Evolutionary conservation across 73 alveolate genomes (phyloP).

Genomic region (Paramecium pentaurelia): DNA sequence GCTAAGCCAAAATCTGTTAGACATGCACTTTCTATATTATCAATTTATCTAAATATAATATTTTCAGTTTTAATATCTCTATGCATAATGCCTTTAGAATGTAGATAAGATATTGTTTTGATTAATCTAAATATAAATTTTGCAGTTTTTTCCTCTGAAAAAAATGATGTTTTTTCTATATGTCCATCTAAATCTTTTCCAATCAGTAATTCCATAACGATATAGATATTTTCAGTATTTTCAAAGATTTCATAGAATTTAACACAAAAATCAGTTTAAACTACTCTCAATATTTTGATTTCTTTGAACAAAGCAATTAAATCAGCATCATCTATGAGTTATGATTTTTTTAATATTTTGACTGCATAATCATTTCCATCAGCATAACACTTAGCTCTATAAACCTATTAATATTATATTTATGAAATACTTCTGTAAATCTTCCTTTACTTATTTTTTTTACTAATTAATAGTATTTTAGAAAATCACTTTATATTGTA

Average conservation of each 20-base stretch:
- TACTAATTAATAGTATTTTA: background rate
- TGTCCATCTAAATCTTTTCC: constrained; percentile 35
- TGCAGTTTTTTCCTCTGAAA: constrained; percentile 39
- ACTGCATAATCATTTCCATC: background rate
- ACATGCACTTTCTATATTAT: constrained; percentile 66
- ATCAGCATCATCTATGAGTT: background rate
- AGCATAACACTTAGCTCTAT: background rate
- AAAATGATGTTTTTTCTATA: background rate
- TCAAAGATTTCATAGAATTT: background rate
- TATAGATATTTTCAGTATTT: background rate
- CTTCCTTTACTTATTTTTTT: background rate
- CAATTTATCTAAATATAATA: constrained; percentile 66
- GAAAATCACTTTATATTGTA: background rate
- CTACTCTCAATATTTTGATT: background rate
- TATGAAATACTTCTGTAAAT: background rate
- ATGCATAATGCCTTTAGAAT: constrained; percentile 75
- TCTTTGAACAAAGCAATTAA: background rate
- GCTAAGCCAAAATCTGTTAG: constrained; percentile 51
- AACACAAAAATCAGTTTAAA: background rate
- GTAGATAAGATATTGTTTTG: constrained; percentile 64
- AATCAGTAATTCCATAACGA: background rate
- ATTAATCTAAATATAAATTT: background rate
- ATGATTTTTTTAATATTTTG: background rate
- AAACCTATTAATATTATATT: background rate
- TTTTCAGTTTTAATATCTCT: constrained; percentile 86